Evolutionary conservation across 2,329 filamentous ascomycete genomes (phyloP).

Genomic region (Colletotrichum tabaci): DNA sequence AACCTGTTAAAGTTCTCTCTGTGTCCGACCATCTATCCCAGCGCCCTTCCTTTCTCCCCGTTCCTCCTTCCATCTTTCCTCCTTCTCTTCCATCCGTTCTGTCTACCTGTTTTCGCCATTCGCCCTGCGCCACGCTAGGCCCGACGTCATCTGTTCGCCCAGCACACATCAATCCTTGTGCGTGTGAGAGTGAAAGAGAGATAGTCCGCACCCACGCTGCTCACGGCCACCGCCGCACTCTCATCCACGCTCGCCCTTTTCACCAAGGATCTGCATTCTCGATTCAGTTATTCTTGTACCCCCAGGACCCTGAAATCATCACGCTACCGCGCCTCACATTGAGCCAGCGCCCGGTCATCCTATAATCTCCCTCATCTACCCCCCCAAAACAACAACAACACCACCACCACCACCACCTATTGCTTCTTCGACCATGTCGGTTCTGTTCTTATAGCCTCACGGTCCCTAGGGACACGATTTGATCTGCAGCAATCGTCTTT

Average conservation of each 20-base stretch:
- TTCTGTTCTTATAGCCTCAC: slow-evolving; percentile 54
- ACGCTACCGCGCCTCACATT: slow-evolving; percentile 34
- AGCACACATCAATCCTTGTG: slow-evolving; percentile 19
- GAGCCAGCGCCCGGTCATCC: slow-evolving; percentile 38
- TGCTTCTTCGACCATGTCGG: slow-evolving; percentile 47
- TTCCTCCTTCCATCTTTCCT: slow-evolving; percentile 4
- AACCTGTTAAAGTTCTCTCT: slow-evolving; percentile 39
- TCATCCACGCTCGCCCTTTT: slow-evolving; percentile 28
- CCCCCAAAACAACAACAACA: slow-evolving; percentile 12
- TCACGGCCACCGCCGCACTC: slow-evolving; percentile 2
- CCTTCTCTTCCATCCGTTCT: slow-evolving; percentile 12
- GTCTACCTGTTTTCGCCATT: slow-evolving; percentile 24
- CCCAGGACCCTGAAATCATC: slow-evolving; percentile 42
- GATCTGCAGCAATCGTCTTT: slow-evolving; percentile 35
- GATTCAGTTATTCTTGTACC: slow-evolving; percentile 39
- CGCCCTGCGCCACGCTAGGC: slow-evolving; percentile 41
- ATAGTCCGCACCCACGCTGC: neutral
- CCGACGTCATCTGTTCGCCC: slow-evolving; percentile 42
- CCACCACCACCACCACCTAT: slow-evolving; percentile 21
- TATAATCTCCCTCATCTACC: slow-evolving; percentile 42
- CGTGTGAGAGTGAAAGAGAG: neutral
- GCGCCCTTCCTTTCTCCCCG: slow-evolving; percentile 17
- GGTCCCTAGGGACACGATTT: slow-evolving; percentile 62
- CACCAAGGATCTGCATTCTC: slow-evolving; percentile 31
- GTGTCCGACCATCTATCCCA: slow-evolving; percentile 34